Base-by-base conservation (phyloP, 2,329 filamentous ascomycete species). In the Cytospora schulzeri region DNA sequence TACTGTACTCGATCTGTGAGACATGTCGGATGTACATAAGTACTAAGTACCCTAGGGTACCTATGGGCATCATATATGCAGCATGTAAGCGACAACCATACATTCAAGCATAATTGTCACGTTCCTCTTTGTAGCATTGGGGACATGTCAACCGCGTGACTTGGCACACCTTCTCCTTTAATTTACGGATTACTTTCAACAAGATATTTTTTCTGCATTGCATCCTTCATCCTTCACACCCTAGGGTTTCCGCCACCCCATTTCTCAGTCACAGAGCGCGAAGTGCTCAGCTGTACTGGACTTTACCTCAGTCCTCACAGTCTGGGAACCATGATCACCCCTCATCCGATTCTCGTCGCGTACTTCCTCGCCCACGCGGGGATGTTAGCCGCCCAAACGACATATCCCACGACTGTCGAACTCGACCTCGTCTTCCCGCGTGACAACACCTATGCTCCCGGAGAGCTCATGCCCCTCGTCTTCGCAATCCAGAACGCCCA, bases 391-490 rank as follows among this genome's bases (percentile, higher is more conserved):
- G 8, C 41, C 12, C 41, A 22, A 48, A 54, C n/a, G 9, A 33
- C 52, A 29, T 54, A n/a, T 33, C 24, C 83, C 83, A 33, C 52
- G 6, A 28, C 24, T 29, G 52, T 72, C 29, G 71, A 74, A 57
- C 52, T 73, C 57, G 71, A 69, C 65, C 31, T 74, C 14, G 62
- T 73, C 51, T 75, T 74, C 65, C 73, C 73, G 1, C 73, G 71
- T 63, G 72, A 74, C 67, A 70, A 69, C 54, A 73, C 70, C 11
- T 74, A 73, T 53, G 68, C 66, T 66, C 71, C 70, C 2, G 59
- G 65, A 2, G 41, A 65, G 11, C 24, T 62, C 8, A 71, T 74
- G 52, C 71, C 73, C 54, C 57, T 74, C 38, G 65, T 75, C 35
- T 72, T 73, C 62, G 73, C 70, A 1, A 29, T 74, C 19, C 69